These are phyloP conservation scores for Helicocarpus griseus DNA, from an alignment of 2,329 filamentous ascomycete genomes.

Conservation along the genomic window DNA sequence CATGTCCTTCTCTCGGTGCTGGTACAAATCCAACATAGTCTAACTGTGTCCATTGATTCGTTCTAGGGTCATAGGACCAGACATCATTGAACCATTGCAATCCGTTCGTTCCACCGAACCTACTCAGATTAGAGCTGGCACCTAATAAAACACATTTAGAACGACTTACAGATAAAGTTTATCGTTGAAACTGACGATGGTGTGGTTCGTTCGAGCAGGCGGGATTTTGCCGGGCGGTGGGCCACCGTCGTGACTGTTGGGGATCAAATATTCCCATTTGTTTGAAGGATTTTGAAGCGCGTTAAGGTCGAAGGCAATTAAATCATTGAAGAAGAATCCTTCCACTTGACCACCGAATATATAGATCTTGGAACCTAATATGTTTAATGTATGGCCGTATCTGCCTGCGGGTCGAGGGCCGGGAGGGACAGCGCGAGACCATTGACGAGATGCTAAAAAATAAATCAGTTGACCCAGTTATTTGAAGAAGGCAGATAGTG, in stretches of 20 bases:
- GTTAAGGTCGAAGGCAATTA: constrained; percentile 91
- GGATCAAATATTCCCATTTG: constrained; percentile 86
- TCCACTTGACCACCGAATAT: constrained; percentile 97
- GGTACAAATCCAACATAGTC: constrained; percentile 98
- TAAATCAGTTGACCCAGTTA: constrained; percentile 21
- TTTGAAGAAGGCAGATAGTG: background rate
- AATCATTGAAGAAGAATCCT: constrained; percentile 94
- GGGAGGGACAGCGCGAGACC: constrained; percentile 86
- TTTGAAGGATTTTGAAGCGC: constrained; percentile 85
- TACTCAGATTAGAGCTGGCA: constrained; percentile 26
- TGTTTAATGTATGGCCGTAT: constrained; percentile 94
- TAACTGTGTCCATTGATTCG: constrained; percentile 75
- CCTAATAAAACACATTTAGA: background rate
- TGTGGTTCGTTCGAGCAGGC: constrained; percentile 88
- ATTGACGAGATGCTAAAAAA: constrained; percentile 77
- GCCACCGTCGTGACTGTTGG: constrained; percentile 53
- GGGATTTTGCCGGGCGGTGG: constrained; percentile 59
- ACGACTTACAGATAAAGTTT: constrained; percentile 76
- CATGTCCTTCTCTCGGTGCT: constrained; percentile 84
- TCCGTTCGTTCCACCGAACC: constrained; percentile 96
- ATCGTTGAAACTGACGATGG: constrained; percentile 83
- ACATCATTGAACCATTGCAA: constrained; percentile 98
- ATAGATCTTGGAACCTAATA: constrained; percentile 91
- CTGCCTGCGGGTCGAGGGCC: constrained; percentile 78
- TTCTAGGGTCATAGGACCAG: constrained; percentile 82